A percentile compares a stretch with the other conserved stretches of the same genome.
These are phyloP conservation scores for Heliamphora exappendiculata DNA, from an alignment of 148 eudicot genomes.

Conservation along the genomic window DNA sequence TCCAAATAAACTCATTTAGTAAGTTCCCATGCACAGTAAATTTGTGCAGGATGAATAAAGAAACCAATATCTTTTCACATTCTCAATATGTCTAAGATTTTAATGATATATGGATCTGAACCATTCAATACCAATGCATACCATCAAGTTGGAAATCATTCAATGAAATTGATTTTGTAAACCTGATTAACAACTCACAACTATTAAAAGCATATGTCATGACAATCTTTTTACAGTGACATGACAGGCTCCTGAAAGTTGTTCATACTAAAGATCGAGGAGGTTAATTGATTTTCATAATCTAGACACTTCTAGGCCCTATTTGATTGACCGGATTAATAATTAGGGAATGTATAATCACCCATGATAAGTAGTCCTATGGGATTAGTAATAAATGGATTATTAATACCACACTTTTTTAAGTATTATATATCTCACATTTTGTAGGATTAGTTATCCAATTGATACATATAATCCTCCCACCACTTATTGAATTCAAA, in stretches of 20 bases:
- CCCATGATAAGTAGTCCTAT: too few species aligned
- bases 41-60: background rate
- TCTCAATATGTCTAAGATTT: background rate
- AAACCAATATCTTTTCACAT: background rate
- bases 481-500: too few species aligned
- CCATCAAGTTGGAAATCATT: background rate
- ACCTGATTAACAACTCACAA: background rate
- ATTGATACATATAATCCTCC: too few species aligned
- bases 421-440: background rate
- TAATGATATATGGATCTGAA: background rate
- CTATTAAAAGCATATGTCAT: background rate
- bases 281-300: background rate
- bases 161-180: background rate
- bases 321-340: background rate
- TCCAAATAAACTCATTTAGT: background rate
- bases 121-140: background rate
- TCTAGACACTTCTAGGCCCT: background rate
- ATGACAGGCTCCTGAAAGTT: background rate
- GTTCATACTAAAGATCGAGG: background rate
- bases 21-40: background rate
- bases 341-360: too few species aligned
- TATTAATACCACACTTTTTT: too few species aligned
- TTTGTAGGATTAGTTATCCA: background rate
- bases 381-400: too few species aligned
- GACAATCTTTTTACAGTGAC: background rate